Base-by-base conservation (phyloP, 2,329 filamentous ascomycete genomes). In the Cytospora paraplurivora region DNA sequence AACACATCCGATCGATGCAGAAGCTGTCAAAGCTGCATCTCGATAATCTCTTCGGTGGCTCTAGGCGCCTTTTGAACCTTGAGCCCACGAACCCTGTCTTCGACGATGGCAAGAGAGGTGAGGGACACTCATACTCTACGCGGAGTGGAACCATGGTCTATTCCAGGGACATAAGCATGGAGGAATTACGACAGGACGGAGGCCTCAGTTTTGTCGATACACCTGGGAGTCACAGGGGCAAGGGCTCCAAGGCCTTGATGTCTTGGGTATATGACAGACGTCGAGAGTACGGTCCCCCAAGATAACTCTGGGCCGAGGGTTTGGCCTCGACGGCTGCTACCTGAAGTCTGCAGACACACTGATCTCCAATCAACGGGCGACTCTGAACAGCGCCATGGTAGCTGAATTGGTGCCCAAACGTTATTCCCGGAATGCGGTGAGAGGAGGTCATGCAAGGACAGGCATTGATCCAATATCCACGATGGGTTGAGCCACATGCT, bases 11-110 rank as follows among this genome's bases (percentile, higher is more conserved):
- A 38, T 35, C 19, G 6, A 61, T 61, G 59, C 32, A 19, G 4
- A 32, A 33, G 8, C 52, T 61, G 5, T 17, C n/a, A 7, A 17
- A 10, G 19, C 27, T 61, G n/a, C 59, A 61, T 19, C 59, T 61
- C 19, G 59, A 61, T 38, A 61, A 61, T 38, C 51, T 55, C 32
- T 61, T 51, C 51, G 15, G 59, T 44, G 51, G 41, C 13, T 50
- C 59, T 34, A 34, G 37, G 41, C 51, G 55, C 33, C 59, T 61
- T 1, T 21, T 61, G 10, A 61, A 61, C 41, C 52, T 61, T 15
- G 38, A 37, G 19, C 52, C 59, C 33, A 11, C 4, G 41, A 19
- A 61, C 12, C 37, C 38, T 3, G 15, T n/a, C 0, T 38, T 55
- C 7, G 38, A 37, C 5, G 33, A 49, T 44, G 41, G 19, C 3